Evolutionary conservation across 2,329 filamentous ascomycete species (phyloP).

Genomic region (Penicillium sp.): DNA sequence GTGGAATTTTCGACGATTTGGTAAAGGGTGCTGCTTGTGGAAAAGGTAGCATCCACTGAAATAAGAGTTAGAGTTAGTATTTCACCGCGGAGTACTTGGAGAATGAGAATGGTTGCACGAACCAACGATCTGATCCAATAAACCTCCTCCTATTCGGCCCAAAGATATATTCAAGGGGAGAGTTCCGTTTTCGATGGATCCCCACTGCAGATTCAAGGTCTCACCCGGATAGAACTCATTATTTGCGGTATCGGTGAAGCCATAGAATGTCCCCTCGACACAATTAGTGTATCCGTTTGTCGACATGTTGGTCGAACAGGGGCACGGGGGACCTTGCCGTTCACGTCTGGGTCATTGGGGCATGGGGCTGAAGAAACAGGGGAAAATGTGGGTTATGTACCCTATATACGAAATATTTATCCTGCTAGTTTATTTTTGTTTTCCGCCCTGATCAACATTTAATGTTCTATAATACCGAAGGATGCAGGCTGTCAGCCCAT

Average conservation of each 20-base stretch:
- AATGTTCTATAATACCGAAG: neutral
- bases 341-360: neutral
- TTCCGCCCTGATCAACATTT: neutral
- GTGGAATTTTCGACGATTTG: neutral
- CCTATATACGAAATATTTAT: neutral
- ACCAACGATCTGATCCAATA: conserved; percentile 2
- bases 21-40: neutral
- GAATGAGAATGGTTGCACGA: neutral
- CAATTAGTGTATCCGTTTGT: conserved; percentile 4
- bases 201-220: conserved; percentile 1
- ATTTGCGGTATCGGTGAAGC: neutral
- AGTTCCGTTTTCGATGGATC: neutral
- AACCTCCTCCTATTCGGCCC: neutral
- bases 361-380: neutral
- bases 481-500: neutral
- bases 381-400: neutral
- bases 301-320: neutral
- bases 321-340: neutral
- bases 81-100: neutral
- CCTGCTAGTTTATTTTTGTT: neutral
- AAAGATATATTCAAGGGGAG: neutral
- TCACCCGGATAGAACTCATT: conserved; percentile 4
- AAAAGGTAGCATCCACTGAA: neutral
- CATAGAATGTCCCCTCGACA: neutral
- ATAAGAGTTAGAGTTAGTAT: neutral